Conservation (phyloP, 306 rosid species). For the Potentilla sterilis region DNA sequence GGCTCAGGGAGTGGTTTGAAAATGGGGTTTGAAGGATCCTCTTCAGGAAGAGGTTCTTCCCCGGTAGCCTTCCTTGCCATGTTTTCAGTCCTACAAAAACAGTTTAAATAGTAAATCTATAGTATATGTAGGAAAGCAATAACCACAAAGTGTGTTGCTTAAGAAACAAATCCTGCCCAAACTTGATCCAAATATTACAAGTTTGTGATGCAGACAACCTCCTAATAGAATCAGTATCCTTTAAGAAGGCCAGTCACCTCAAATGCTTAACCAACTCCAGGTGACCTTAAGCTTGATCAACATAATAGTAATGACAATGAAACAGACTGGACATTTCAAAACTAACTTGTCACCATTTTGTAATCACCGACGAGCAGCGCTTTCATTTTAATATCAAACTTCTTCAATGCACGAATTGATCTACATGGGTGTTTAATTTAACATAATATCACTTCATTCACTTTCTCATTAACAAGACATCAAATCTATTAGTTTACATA, state of each 20-base stretch:
- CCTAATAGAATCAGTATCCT: not conserved
- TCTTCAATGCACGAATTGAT: not conserved
- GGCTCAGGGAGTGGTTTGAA: conserved; percentile 91
- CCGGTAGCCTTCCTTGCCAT: conserved; percentile 73
- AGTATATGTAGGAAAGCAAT: not conserved
- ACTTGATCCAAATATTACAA: not conserved
- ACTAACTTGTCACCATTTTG: not conserved
- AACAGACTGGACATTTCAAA: not conserved
- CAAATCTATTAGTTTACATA: not conserved
- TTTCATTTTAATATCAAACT: not conserved
- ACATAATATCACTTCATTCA: not conserved
- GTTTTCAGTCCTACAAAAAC: conserved; percentile 68
- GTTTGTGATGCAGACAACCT: not conserved
- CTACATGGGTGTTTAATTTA: not conserved
- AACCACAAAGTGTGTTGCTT: too few relatives aligned
- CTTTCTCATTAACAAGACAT: not conserved
- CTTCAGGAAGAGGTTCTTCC: conserved; percentile 91
- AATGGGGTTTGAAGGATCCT: conserved; percentile 84
- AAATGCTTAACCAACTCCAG: not conserved
- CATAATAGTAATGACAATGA: not conserved
- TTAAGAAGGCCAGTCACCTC: not conserved
- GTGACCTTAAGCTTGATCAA: not conserved
- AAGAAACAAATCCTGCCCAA: not conserved
- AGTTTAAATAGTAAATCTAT: not conserved
- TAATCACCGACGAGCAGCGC: not conserved